Conservation (phyloP, 139 green algal genomes). For the Raphidocelis subcapitata region DNA sequence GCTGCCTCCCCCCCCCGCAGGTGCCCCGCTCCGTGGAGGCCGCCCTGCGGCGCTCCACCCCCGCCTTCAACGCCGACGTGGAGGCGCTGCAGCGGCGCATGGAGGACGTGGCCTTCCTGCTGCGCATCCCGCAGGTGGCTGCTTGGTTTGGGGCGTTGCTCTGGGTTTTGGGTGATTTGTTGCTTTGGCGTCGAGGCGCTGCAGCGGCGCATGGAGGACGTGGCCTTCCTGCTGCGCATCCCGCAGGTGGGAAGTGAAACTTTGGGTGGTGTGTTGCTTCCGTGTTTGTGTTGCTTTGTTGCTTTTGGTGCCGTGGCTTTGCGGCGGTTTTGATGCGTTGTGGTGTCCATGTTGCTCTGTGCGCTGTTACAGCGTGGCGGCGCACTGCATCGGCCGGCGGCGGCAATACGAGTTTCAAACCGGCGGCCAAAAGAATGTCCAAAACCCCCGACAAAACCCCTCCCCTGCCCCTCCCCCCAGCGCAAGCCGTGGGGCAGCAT, state of each 20-base stretch:
- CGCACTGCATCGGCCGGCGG: too few relatives aligned
- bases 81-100: slow-evolving; percentile 47
- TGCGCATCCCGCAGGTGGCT: slow-evolving; percentile 79
- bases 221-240: slow-evolving; percentile 81
- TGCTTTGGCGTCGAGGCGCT: slow-evolving; percentile 46
- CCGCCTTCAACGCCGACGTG: slow-evolving; percentile 76
- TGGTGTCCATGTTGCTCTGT: too few relatives aligned
- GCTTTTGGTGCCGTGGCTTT: too few relatives aligned
- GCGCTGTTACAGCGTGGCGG: too few relatives aligned
- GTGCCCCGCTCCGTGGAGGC: slow-evolving; percentile 65
- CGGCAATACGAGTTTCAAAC: too few relatives aligned
- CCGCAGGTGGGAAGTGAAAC: slow-evolving; percentile 51
- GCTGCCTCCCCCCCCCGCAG: too few relatives aligned
- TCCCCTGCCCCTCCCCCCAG: slow-evolving; percentile 30
- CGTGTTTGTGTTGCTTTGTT: slow-evolving; percentile 46
- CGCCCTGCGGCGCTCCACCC: slow-evolving; percentile 70
- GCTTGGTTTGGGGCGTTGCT: too few relatives aligned
- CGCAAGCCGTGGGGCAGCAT: slow-evolving; percentile 82
- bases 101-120: slow-evolving; percentile 65
- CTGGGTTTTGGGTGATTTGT: neutral
- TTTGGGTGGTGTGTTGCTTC: neutral
- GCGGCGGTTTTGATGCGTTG: too few relatives aligned
- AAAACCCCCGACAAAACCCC: too few relatives aligned
- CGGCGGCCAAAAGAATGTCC: too few relatives aligned
- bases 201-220: slow-evolving; percentile 50